Evolutionary conservation across 2,329 filamentous ascomycete species (phyloP), one percentile per base, ranked within the genome.

Genomic region (Fusarium tjaetaba): DNA sequence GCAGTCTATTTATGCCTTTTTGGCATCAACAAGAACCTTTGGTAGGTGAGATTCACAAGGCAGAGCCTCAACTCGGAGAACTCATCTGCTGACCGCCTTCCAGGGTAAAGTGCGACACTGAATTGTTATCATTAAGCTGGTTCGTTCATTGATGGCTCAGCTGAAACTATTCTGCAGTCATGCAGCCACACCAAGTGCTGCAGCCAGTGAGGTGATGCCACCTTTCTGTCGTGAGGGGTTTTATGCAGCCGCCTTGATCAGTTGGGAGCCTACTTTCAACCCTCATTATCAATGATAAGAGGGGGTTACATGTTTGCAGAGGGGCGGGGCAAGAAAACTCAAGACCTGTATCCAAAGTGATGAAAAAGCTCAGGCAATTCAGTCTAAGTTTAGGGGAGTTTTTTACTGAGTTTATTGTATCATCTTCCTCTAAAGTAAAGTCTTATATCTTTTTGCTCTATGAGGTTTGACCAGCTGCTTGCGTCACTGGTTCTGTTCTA

Each of bases 401-500:
- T 36, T 36, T 36, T 9, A 9, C 7, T 16, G 7, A 16, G 15
- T 34, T 34, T 16, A 34, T 8, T 34, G 3, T 34, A 16, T 5
- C 7, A 34, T 34, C 32, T 7, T 34, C 6, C 7, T 34, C 32
- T 34, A 8, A 7, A 32, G 32, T 30, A 11, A 30, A 32, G 13
- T 34, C 15, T 36, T 16, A 15, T 15, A 1, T 8, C 9, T 16
- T 36, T 7, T 36, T 16, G 34, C 15, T 36, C 34, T 7, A 1
- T 36, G 15, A 36, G 7, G 11, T 30, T 24, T 24, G 16, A 15
- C 22, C 20, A 15, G 2, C 16, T 24, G 1, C 26, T 3, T 34
- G 15, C 16, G 1, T 32, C n/a, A 26, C 9, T 57, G 0, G 28
- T 32, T 5, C 28, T 32, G 0, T 4, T 6, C 15, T 22, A 5